These are phyloP conservation scores for Flammula alnicola DNA, from an alignment of 1,284 basidiomycete genomes.

Conservation along the genomic window DNA sequence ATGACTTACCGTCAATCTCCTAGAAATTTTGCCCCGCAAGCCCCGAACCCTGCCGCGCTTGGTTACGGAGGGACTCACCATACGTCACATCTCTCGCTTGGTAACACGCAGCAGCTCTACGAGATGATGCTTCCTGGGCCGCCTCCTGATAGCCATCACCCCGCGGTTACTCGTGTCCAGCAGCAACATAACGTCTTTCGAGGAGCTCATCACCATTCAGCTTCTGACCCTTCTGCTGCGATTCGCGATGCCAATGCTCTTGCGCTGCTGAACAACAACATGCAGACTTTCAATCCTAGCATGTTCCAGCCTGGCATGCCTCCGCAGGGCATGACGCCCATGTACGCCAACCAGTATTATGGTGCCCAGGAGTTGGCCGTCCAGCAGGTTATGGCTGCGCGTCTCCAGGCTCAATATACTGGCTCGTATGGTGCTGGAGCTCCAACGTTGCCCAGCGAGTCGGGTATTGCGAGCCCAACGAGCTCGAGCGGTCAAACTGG, in stretches of 20 bases:
- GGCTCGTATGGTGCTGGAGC: conserved; percentile 53
- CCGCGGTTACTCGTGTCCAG: conserved; percentile 73
- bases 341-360: conserved; percentile 75
- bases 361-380: conserved; percentile 58
- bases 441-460: conserved; percentile 36
- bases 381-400: conserved; percentile 62
- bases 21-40: conserved; percentile 62
- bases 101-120: conserved; percentile 74
- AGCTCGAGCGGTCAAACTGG: conserved; percentile 53
- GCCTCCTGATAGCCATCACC: conserved; percentile 58
- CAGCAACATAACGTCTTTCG: conserved; percentile 76
- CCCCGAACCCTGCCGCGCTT: conserved; percentile 57
- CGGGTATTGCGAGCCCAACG: conserved; percentile 44
- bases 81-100: conserved; percentile 65
- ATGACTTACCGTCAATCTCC: conserved; percentile 60
- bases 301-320: conserved; percentile 58
- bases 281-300: conserved; percentile 54
- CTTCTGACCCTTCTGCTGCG: conserved; percentile 71
- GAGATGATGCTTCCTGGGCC: conserved; percentile 72
- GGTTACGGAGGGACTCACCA: conserved; percentile 58
- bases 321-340: conserved; percentile 48
- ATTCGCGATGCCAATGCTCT: conserved; percentile 68
- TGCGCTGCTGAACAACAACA: conserved; percentile 59
- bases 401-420: conserved; percentile 62
- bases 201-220: conserved; percentile 74